Evolutionary conservation across 306 rosid genomes (phyloP), one percentile per base, ranked within the genome.

Genomic region (Lotus japonicus): DNA sequence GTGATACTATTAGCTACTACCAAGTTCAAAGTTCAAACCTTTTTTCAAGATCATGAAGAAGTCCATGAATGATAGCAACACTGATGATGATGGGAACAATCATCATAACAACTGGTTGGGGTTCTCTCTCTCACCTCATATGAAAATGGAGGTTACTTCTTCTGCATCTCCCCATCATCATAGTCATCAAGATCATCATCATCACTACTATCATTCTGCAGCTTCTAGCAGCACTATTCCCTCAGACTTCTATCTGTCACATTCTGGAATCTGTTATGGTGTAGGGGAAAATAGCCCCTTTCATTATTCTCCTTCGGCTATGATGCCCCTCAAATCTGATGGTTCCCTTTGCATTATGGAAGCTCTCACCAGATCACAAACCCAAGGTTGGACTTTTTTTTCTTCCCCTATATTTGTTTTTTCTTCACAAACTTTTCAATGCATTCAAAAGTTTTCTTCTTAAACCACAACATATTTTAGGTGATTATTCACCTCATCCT

Each of bases 111-210:
- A 81, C 89, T 92, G 92, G 97, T 82, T 94, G 75, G 99, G 92
- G 12, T 90, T 94, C 51, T 94, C 97, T 84, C 96, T 90, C 72
- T 86, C 92, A 65, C 96, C 97, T 77, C 90, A 90, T 67, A 83
- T 88, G 97, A 90, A 90, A 84, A 88, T 86, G 92, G 92, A 92
- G 77, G 80, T 9, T 3, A 11, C 41, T 51, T 8, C 56, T 66
- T 18, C 81, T 62, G 78, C 16, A 19, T 71, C 80, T 58, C 71
- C 74, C 11, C 81, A 74, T 31, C 75, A 44, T 31, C 1, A 31
- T 44, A 13, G 21, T 63, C 75, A 68, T 18, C 66, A 74, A 38
- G 42, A 38, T 58, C 75, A 9, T 21, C 73, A 70, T 67, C 73
- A 70, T 68, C 77, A 82, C 33, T 42, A 39, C 14, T 78, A 82